Evolutionary conservation across 768 basidiomycete species (phyloP), one percentile per base, ranked within the genome.

Genomic region (Leucosporidium yakuticum): DNA sequence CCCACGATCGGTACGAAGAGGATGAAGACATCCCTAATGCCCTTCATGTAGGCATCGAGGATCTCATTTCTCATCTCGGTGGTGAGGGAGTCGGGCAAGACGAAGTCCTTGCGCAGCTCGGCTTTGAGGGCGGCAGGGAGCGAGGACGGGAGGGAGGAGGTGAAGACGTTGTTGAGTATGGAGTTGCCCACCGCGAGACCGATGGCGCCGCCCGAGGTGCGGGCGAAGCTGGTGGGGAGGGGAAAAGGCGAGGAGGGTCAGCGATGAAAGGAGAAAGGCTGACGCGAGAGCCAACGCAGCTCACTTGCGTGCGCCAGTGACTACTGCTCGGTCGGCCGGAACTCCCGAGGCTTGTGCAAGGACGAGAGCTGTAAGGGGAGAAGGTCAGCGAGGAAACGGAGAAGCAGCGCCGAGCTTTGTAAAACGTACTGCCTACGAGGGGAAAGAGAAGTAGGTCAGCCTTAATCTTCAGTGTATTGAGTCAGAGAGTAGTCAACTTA

Each of bases 171-270:
- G 61, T 78, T 75, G 65, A 76, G 74, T 21, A 78, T 74, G 1
- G 78, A 75, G 67, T 77, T 77, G 34, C 71, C 68, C 47, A 76
- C 75, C 57, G 69, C 77, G 50, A 78, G 70, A 4, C 77, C 77
- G 62, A 78, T 73, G 17, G 76, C 74, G n/a, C 76, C 77, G 21
- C 78, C 78, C 64, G 76, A 72, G 19, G 76, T 76, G 21, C 77
- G 69, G 44, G 76, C 74, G 65, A 77, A 77, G 63, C 77, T 77
- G 51, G 34, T 20, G 15, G 11, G 11, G 20, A 29, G n/a, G 2
- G 34, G 12, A 4, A n/a, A 12, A 32, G 12, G 6, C 5, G 34
- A 12, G 6, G 8, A 44, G 39, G 8, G 39, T 51, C 27, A 62
- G 54, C 23, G n/a, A 12, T 6, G 23, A 6, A 6, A 4, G 11